Evolutionary conservation across 2,329 filamentous ascomycete species (phyloP).

Genomic region (Chalara sp.): DNA sequence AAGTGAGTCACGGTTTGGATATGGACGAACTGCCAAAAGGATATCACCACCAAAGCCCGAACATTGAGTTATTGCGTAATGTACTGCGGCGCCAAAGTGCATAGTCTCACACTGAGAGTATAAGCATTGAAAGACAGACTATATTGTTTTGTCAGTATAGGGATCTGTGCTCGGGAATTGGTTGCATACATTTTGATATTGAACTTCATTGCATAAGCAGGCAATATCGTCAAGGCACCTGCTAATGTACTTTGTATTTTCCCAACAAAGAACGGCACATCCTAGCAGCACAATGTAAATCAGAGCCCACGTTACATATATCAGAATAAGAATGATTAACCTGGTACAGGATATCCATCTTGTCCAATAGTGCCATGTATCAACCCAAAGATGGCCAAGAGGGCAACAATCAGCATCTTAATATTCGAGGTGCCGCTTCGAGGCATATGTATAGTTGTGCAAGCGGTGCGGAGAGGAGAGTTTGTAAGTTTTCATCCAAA

Average conservation of each 20-base stretch:
- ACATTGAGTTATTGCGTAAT: slow-evolving; percentile 27
- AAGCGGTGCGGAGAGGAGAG: too few relatives aligned
- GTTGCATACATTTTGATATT: slow-evolving; percentile 26
- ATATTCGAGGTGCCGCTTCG: too few relatives aligned
- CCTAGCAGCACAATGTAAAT: slow-evolving; percentile 9
- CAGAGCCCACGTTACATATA: too few relatives aligned
- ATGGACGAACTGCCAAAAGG: slow-evolving; percentile 14
- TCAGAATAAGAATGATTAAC: too few relatives aligned
- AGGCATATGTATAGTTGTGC: too few relatives aligned
- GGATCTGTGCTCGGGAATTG: background rate
- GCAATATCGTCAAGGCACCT: slow-evolving; percentile 20
- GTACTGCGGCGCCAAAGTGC: slow-evolving; percentile 27
- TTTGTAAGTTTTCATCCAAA: too few relatives aligned
- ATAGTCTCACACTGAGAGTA: slow-evolving; percentile 30
- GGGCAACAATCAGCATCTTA: too few relatives aligned
- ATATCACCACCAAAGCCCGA: slow-evolving; percentile 14
- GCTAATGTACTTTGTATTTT: slow-evolving; percentile 29
- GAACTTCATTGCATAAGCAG: slow-evolving; percentile 27
- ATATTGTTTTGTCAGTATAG: slow-evolving; percentile 1
- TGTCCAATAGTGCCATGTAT: too few relatives aligned
- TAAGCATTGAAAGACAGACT: slow-evolving; percentile 30
- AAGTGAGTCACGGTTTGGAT: slow-evolving; percentile 23
- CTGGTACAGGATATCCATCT: too few relatives aligned
- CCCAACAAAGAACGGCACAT: slow-evolving; percentile 28
- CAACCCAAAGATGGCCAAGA: too few relatives aligned